These are phyloP conservation scores for Botrytis pseudocinerea DNA, from an alignment of 2,329 filamentous ascomycete genomes.

Conservation along the genomic window DNA sequence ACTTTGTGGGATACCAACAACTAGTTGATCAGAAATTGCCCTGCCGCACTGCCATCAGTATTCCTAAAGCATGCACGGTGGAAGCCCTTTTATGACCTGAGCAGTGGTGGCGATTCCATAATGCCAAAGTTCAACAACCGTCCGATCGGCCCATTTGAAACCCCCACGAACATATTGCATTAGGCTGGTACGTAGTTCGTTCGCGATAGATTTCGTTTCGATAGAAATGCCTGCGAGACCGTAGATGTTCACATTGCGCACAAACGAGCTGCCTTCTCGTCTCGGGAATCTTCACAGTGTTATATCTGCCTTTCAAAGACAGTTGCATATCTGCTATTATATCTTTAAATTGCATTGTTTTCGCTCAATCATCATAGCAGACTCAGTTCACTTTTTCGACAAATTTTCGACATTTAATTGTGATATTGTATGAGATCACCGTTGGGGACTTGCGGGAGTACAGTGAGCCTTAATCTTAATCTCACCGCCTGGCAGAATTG, in stretches of 20 bases:
- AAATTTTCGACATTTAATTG: neutral
- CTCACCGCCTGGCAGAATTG: constrained; percentile 8
- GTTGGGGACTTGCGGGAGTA: neutral
- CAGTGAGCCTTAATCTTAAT: neutral
- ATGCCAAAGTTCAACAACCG: neutral
- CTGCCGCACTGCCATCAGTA: neutral
- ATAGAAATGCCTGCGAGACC: neutral
- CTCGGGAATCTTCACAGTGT: neutral
- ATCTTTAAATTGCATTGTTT: neutral
- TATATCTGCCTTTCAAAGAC: neutral
- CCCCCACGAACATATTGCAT: neutral
- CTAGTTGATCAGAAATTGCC: neutral
- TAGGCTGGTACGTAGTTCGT: neutral
- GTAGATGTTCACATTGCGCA: neutral
- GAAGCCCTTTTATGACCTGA: neutral
- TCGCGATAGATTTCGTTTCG: neutral
- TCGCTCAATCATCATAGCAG: neutral
- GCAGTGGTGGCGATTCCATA: neutral
- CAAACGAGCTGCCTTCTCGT: neutral
- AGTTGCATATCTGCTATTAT: neutral
- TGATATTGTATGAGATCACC: neutral
- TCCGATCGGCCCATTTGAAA: neutral
- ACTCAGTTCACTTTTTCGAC: neutral
- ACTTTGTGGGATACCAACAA: neutral
- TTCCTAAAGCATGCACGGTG: neutral